Evolutionary conservation across 352 stramenopile genomes (phyloP), one percentile per base, ranked within the genome.

Genomic region (Plasmopara viticola): DNA sequence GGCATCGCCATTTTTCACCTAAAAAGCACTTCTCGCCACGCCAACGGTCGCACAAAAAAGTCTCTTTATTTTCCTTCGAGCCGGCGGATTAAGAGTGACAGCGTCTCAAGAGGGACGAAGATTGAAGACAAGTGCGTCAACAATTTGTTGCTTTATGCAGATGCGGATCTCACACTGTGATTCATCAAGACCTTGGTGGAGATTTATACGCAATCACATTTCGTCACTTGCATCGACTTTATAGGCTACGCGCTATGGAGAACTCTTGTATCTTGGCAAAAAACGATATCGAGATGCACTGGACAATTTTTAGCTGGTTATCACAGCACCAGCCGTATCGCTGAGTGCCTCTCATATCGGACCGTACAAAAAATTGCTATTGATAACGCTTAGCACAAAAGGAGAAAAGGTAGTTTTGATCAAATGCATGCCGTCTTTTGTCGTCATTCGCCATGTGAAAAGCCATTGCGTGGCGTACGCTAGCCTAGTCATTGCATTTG

Each of bases 211-310:
- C 71, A 87, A 55, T 49, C 64, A 35, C 66, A 82, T 51, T 48
- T 84, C 0, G 60, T 90, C 40, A 72, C 37, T 9, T 44, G 60
- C 14, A 74, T 87, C 15, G 78, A 93, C 58, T 84, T 92, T 49
- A 56, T 92, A 45, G 62, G 76, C 44, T 95, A 95, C 54, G 76
- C 78, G 91, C 68, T 93, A 93, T 52, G 83, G 78, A 40, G 85
- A 78, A 9, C 44, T 90, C 41, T 49, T 93, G 15, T 84, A 78
- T 48, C 52, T 89, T 10, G 83, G 85, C 1, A 60, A 89, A 59
- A 93, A 92, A 64, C 70, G 72, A 17, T 91, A 79, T 52, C 68
- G 82, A 40, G 74, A 90, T 13, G 80, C 85, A 7, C 70, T 83
- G 10, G 74, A 90, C 28, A 77, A 86, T 25, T 80, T 95, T 44